Evolutionary conservation across 1,284 basidiomycete species (phyloP).

Genomic region (Termitomyces sp.): DNA sequence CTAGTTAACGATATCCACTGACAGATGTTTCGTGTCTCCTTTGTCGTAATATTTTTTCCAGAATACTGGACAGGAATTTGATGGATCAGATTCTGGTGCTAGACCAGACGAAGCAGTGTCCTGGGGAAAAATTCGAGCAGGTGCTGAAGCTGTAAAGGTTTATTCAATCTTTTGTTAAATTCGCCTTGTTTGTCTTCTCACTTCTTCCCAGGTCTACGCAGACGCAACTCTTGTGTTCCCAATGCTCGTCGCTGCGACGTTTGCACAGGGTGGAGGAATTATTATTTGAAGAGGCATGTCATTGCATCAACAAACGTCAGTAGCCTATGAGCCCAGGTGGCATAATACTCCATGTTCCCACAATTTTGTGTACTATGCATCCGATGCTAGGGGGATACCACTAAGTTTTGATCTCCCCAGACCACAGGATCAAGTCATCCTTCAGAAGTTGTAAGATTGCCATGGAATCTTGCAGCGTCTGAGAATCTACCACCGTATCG

Average conservation of each 20-base stretch:
- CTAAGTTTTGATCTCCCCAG: constrained; percentile 45
- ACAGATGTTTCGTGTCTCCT: not conserved
- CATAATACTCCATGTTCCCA: not conserved
- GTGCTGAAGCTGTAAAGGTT: constrained; percentile 90
- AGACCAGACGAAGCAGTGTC: constrained; percentile 96
- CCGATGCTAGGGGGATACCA: not conserved
- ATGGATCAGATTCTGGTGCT: constrained; percentile 96
- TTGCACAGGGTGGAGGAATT: constrained; percentile 42
- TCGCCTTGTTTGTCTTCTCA: constrained; percentile 3
- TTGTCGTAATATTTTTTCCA: constrained; percentile 23
- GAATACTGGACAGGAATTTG: constrained; percentile 99
- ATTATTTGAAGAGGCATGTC: not conserved
- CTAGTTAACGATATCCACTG: not conserved
- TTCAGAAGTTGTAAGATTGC: constrained; percentile 61
- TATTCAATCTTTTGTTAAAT: not conserved
- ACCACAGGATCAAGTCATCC: constrained; percentile 65
- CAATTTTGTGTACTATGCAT: not conserved
- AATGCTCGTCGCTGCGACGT: constrained; percentile 83
- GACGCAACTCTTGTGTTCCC: constrained; percentile 91
- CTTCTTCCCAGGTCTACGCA: constrained; percentile 51
- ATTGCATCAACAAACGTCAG: not conserved
- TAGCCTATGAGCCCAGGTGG: not conserved
- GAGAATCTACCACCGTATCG: constrained; percentile 31
- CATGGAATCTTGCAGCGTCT: constrained; percentile 55
- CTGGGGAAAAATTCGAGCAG: constrained; percentile 98